Conservation (phyloP, 768 basidiomycete genomes). For the Scleroderma bovista region DNA sequence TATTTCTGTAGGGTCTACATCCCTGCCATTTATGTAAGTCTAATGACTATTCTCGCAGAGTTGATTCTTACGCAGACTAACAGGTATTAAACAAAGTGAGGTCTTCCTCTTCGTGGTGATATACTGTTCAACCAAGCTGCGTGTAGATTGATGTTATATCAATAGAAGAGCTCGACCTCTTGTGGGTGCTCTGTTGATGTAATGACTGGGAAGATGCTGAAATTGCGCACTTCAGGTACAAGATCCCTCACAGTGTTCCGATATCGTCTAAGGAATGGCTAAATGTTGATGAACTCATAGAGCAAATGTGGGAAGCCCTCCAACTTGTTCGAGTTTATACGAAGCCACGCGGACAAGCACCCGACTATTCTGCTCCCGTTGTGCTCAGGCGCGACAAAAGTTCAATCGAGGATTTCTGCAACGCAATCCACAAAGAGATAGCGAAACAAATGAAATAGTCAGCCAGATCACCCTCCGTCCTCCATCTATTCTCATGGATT, state of each 20-base stretch:
- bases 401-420: constrained; percentile 87
- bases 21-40: constrained; percentile 80
- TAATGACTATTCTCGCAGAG: background rate
- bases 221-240: constrained; percentile 47
- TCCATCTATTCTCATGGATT: background rate
- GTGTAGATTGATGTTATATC: constrained; percentile 93
- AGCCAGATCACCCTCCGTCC: constrained; percentile 19
- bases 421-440: constrained; percentile 93
- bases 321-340: constrained; percentile 95
- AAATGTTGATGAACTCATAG: constrained; percentile 91
- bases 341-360: constrained; percentile 84
- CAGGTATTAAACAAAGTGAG: constrained; percentile 81
- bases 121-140: background rate
- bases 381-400: constrained; percentile 64
- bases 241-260: constrained; percentile 94
- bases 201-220: background rate
- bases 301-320: constrained; percentile 90
- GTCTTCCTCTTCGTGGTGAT: background rate
- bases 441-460: constrained; percentile 97
- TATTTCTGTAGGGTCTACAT: constrained; percentile 72
- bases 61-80: constrained; percentile 1
- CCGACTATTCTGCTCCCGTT: constrained; percentile 89
- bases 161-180: constrained; percentile 92
- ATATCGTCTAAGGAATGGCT: constrained; percentile 93
- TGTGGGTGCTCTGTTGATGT: constrained; percentile 37